Percentiles rank a stretch among this genome's conserved stretches.
These are phyloP conservation scores for Monosporascus ibericus DNA, from an alignment of 2,329 filamentous ascomycete genomes.

Conservation along the genomic window DNA sequence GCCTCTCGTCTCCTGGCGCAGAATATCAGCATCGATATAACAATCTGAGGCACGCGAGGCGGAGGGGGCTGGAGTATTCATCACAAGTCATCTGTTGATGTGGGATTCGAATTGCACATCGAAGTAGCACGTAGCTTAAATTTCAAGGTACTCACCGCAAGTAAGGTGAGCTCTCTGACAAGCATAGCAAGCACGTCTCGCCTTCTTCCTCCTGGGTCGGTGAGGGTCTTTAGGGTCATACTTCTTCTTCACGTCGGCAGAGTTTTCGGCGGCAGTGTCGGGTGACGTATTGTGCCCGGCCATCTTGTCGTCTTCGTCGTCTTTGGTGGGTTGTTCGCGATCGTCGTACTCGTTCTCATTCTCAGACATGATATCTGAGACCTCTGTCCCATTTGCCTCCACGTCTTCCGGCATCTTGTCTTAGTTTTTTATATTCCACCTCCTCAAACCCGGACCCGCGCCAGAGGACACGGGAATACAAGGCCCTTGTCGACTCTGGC, in stretches of 20 bases:
- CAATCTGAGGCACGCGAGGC: not conserved
- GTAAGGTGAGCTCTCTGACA: constrained; percentile 97
- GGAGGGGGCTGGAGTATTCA: too few species aligned
- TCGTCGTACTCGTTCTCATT: constrained; percentile 52
- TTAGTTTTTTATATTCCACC: constrained; percentile 43
- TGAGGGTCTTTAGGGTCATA: constrained; percentile 82
- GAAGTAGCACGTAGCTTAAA: too few species aligned
- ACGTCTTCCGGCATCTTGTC: constrained; percentile 51
- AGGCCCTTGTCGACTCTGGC: constrained; percentile 20
- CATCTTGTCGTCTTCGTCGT: constrained; percentile 48
- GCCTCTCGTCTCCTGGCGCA: constrained; percentile 78
- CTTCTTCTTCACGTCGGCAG: constrained; percentile 57
- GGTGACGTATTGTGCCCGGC: constrained; percentile 37
- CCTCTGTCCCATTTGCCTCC: constrained; percentile 46
- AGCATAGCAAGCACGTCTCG: constrained; percentile 88
- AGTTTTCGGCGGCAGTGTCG: constrained; percentile 37
- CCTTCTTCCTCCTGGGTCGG: constrained; percentile 90
- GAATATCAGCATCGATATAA: constrained; percentile 13
- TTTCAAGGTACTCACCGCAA: constrained; percentile 68
- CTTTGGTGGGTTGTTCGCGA: constrained; percentile 35
- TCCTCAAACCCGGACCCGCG: constrained; percentile 12
- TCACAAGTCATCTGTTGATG: too few species aligned
- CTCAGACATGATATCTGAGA: constrained; percentile 54
- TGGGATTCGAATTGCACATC: not conserved
- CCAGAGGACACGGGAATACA: constrained; percentile 14